Base-by-base conservation (phyloP, 2,329 filamentous ascomycete species). In the Tolypocladium paradoxum region DNA sequence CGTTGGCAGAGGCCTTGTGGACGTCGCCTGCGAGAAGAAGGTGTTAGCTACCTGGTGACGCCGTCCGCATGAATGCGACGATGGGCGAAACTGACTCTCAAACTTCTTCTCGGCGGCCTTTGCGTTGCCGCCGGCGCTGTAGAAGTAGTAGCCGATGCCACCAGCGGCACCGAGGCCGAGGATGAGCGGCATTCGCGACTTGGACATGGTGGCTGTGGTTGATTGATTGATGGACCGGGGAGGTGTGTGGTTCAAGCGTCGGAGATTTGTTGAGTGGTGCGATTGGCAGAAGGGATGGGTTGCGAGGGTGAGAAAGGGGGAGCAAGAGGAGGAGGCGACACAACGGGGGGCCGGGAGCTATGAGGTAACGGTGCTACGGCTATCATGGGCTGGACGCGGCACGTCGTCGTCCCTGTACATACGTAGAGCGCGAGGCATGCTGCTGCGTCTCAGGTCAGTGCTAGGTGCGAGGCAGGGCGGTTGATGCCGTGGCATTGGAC, bases 91-190 rank as follows among this genome's bases (percentile, higher is more conserved):
- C 54, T 24, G 35, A 96, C 92, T 81, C 76, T 96, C 88, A 61
- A 88, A 79, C 70, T 93, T 78, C 77, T 92, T 88, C 78, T 90
- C 83, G n/a, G 91, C 92, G 49, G 80, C 83, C 70, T 87, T 88
- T 50, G 89, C 78, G 68, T 83, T 81, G 54, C 92, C 91, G 56
- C 92, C 92, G 18, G 91, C 87, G 50, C 73, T 78, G 77, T 95
- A 99, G 57, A 97, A 80, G 76, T 97, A 97, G 78, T 96, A 97
- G 45, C 87, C 90, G 54, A 84, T 74, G 58, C 83, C 86, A 62
- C 81, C 82, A 34, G 79, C 85, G 59, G 81, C 83, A 55, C 76
- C 80, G 60, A 83, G 71, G 62, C 84, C 86, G 62, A 85, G 65
- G 61, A 75, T 64, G 59, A 76, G 61, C 60, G 77, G 76, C 43